Base-by-base conservation (phyloP, 2,329 filamentous ascomycete species). In the Scopulariopsis brevicaulis region DNA sequence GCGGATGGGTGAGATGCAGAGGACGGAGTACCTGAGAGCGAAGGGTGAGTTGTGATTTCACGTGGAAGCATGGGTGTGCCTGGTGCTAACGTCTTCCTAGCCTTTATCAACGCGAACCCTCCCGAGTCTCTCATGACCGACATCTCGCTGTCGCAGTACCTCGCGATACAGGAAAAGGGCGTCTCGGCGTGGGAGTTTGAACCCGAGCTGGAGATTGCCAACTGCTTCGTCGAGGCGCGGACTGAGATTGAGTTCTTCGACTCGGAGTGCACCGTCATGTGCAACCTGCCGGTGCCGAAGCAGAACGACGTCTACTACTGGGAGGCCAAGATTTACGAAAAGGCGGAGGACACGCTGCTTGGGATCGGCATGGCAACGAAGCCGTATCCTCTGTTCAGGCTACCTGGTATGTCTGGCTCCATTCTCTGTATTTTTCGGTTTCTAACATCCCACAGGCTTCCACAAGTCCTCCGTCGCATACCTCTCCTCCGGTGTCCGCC, bases 141-240 rank as follows among this genome's bases (percentile, higher is more conserved):
- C 69, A 99, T 99, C 63, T 97, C 94, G 24, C 76, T 99, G 62
- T 97, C 94, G 40, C 94, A 99, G 70, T 97, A 96, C 70, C 81
- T 99, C 60, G 94, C 94, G 50, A 99, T 99, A 64, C 94, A 99
- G 75, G 94, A 99, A 76, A 99, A 99, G 72, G 94, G 94, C 55
- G 93, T 99, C n/a, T 96, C 94, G 5, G 94, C 94, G 7, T 99
- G 94, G 94, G 94, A 99, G 71, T 99, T 99, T 67, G 94, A 97
- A 71, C 94, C 94, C n/a, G 94, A 99, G 71, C 76, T 97, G 40
- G 94, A 99, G 73, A 96, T 97, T 64, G 94, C 94, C 64, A 97
- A 97, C 73, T 99, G 94, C 72, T 99, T 99, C 69, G 94, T 99
- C 62, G 93, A 99, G 73, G 93, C 77, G 48, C 84, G 94, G 63